Base-by-base conservation (phyloP, 352 stramenopile genomes). In the Phytophthora sp. region DNA sequence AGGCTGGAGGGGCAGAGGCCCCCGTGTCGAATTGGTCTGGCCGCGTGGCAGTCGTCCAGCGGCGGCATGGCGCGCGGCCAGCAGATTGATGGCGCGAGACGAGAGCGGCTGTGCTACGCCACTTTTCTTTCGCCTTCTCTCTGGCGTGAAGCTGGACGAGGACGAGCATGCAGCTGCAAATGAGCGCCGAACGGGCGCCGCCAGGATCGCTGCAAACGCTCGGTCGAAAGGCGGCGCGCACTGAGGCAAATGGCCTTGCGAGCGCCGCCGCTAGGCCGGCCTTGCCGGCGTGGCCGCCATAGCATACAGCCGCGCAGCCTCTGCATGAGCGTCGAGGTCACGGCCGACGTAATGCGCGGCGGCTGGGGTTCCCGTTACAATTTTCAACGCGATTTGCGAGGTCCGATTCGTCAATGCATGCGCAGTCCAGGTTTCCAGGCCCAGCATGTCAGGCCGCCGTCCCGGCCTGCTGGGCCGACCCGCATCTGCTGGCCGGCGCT, bases 101-200 rank as follows among this genome's bases (percentile, higher is more conserved):
- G 41, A 48, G n/a, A n/a, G n/a, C n/a, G n/a, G n/a, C n/a, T n/a
- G 50, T 55, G 48, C 48, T 41, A 66, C 57, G 61, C 41, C 49
- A 61, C 58, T 61, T 66, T 52, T 66, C 38, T 58, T 59, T 66
- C 57, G 23, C 46, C 46, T 62, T 51, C 31, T 50, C 42, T 52
- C 50, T 66, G 58, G 34, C 57, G 17, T 26, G 26, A 26, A n/a
- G n/a, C n/a, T n/a, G n/a, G n/a, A n/a, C n/a, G n/a, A n/a, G n/a
- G n/a, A n/a, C n/a, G n/a, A n/a, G n/a, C n/a, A n/a, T 54, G 55
- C 58, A 68, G 59, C 59, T 68, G 59, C 59, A 57, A 46, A 57
- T 68, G 59, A 62, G 32, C 17, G 4, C 32, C 42, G 4, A 67
- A 62, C 32, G n/a, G 51, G 34, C 42, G 58, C 41, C 27, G 31